phyloP scores from a whole-genome alignment of 2,329 filamentous ascomycete genomes.

The Dactylellina leptospora region DNA sequence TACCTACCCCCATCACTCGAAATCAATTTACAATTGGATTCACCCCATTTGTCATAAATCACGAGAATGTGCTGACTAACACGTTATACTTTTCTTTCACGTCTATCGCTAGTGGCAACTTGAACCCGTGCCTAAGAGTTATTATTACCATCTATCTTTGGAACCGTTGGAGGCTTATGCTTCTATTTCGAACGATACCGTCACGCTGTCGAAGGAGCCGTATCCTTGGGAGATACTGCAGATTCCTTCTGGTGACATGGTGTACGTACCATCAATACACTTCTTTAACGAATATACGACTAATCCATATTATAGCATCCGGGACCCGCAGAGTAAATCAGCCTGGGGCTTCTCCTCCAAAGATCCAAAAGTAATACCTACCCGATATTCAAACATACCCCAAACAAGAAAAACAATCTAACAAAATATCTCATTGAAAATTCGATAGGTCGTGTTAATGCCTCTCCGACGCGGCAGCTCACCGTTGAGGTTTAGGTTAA shows the following conservation, averaged over 20 bases:
- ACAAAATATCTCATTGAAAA: not conserved
- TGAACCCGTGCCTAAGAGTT: constrained; percentile 1
- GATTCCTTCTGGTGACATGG: constrained; percentile 12
- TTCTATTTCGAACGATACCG: not conserved
- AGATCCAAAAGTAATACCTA: constrained; percentile 7
- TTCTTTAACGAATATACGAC: not conserved
- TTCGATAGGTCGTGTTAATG: constrained; percentile 3
- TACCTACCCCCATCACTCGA: no score
- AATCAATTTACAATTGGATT: no score
- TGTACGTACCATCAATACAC: not conserved
- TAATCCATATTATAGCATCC: not conserved
- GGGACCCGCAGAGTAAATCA: constrained; percentile 1
- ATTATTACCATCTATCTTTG: constrained; percentile 2
- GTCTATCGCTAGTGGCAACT: constrained; percentile 4
- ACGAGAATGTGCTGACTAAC: not conserved
- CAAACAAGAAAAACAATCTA: not conserved
- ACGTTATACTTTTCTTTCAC: not conserved
- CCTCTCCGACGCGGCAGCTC: constrained; percentile 1
- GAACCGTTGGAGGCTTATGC: not conserved
- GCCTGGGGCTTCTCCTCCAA: constrained; percentile 5
- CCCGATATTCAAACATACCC: not conserved
- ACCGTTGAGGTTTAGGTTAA: not conserved
- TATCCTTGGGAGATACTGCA: constrained; percentile 18
- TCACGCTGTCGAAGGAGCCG: constrained; percentile 10
- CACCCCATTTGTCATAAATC: no score